phyloP scores from a whole-genome alignment of 1,284 basidiomycete species.

The Quambalaria eucalypti region DNA sequence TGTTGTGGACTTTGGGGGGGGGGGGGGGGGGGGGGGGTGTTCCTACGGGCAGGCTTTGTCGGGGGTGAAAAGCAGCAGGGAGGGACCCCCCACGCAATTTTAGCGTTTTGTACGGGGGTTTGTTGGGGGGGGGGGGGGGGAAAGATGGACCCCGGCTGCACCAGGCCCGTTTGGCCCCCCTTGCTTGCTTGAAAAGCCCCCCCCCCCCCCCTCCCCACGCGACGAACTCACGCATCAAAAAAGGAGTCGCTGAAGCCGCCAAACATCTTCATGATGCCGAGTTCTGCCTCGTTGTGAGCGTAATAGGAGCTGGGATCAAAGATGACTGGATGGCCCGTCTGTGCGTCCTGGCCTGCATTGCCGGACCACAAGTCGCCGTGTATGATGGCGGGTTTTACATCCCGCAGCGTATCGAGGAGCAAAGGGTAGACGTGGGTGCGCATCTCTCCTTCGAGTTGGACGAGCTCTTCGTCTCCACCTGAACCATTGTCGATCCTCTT shows the following conservation, averaged over 20 bases:
- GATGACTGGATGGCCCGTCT: conserved; percentile 57
- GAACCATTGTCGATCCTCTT: conserved; percentile 1
- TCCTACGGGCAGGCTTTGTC: too few relatives aligned
- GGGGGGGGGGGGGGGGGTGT: too few relatives aligned
- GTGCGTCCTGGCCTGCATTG: conserved; percentile 40
- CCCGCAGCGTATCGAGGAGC: conserved; percentile 56
- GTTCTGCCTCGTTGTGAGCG: conserved; percentile 76
- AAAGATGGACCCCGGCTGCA: too few relatives aligned
- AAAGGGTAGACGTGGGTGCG: conserved; percentile 64
- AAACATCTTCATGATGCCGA: conserved; percentile 74
- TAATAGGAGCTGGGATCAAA: conserved; percentile 75
- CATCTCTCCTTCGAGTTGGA: conserved; percentile 6
- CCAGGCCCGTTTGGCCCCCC: too few relatives aligned
- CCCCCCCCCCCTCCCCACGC: too few relatives aligned
- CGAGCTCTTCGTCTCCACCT: conserved; percentile 5
- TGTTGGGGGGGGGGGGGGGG: too few relatives aligned
- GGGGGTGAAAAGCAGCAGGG: too few relatives aligned
- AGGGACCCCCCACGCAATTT: too few relatives aligned
- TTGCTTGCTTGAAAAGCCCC: too few relatives aligned
- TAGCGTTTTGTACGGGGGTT: too few relatives aligned
- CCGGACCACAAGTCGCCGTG: conserved; percentile 74
- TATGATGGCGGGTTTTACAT: conserved; percentile 63
- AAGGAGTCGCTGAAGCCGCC: conserved; percentile 65
- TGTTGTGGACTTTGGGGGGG: too few relatives aligned
- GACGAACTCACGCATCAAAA: conserved; percentile 63